Base-by-base conservation (phyloP, 2,329 filamentous ascomycete species). In the Colletotrichum neosansevieriae region DNA sequence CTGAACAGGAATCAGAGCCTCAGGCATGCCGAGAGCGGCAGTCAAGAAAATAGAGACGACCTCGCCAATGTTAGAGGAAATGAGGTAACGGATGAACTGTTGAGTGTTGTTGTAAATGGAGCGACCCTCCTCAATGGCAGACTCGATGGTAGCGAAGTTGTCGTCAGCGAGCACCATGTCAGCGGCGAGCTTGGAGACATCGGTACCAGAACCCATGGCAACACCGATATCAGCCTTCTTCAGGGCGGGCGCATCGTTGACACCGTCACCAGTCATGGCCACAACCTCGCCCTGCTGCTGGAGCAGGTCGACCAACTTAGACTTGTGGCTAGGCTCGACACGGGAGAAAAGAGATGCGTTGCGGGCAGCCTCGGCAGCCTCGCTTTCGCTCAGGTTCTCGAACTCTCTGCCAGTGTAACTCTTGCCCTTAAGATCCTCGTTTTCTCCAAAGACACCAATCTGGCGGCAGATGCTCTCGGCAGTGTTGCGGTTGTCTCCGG, bases 51-150 rank as follows among this genome's bases (percentile, higher is more conserved):
- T 99, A 10, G 96, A 98, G 40, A 99, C 96, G 40, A 99, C 96
- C 80, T 99, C 96, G 75, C 96, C 97, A 73, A 99, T 99, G 84
- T 99, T 99, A 72, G 95, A 98, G 9, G 95, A 98, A 79, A 99
- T 99, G 70, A 99, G 88, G 80, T 99, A 99, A 57, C 97, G 93
- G 82, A 99, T 99, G 82, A 99, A 99, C 79, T 99, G 96, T 79
- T 99, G 96, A 6, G 96, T 99, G 86, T 99, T 99, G 90, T 96
- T 98, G 88, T 98, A 99, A 82, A 99, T 99, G 71, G 94, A 94
- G 71, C 96, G 92, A 61, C 96, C 96, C 82, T 99, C 96, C 79
- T 99, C 96, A 71, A 99, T 94, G 57, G 96, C 96, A 63, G 94
- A 86, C 79, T 97, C 93, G 73, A 99, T 99, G 3, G 96, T 99